Conservation (phyloP, 306 rosid species). For the Prunus mume region DNA sequence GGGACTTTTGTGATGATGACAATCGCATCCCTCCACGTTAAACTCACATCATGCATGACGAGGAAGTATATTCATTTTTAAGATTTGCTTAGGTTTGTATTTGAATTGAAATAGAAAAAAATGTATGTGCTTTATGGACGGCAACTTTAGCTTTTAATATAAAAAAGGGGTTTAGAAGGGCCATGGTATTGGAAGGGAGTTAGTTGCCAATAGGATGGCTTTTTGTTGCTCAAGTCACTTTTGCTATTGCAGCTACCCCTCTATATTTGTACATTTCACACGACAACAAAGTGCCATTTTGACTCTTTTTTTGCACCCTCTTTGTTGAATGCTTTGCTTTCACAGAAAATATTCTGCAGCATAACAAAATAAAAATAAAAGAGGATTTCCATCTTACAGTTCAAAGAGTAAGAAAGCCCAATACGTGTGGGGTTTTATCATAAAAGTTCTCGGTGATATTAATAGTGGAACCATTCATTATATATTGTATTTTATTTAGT, state of each 20-base stretch:
- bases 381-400: no score
- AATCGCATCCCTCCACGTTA: slow-evolving; percentile 16
- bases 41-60: slow-evolving; percentile 15
- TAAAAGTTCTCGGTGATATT: no score
- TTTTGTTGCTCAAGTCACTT: background rate
- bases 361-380: no score
- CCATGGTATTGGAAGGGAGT: background rate
- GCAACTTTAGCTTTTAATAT: background rate
- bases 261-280: background rate
- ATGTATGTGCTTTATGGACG: background rate
- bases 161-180: background rate
- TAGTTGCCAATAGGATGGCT: background rate
- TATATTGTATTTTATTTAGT: no score
- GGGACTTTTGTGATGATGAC: slow-evolving; percentile 15
- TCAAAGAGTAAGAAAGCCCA: no score
- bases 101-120: background rate
- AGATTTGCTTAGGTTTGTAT: background rate
- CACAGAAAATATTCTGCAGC: no score
- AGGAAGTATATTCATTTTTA: background rate
- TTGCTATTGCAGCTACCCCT: background rate
- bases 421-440: no score
- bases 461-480: no score
- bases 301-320: background rate
- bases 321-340: background rate
- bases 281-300: background rate